Evolutionary conservation across 1,139 yeast species (phyloP), one percentile per base, ranked within the genome.

Genomic region (Zygoascus hellenicus): DNA sequence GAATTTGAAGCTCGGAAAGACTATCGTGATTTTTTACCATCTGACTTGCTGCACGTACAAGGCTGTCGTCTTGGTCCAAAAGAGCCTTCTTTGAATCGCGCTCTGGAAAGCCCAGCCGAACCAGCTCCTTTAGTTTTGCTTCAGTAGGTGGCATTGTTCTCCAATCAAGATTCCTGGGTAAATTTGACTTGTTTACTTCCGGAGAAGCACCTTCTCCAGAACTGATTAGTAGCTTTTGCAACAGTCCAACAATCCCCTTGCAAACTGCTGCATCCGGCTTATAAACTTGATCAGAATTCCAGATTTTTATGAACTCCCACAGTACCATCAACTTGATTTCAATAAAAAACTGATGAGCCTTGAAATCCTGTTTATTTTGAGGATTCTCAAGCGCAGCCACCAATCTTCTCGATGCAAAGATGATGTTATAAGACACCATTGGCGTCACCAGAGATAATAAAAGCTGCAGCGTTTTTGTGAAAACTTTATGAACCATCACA

Each of bases 91-190:
- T 56, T 0, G 80, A 80, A 28, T 67, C 68, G 0, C 60, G 56
- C 13, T 66, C 70, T 1, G 69, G 40, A 44, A 78, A 55, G 1
- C 84, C 85, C n/a, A 72, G 56, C 1, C 64, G 60, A 9, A 62
- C 61, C 43, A 82, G 63, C 52, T 75, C 78, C 5, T 72, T 69
- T 7, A 76, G 62, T 54, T 78, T 76, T 9, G 69, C 69, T n/a
- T 69, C 67, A 0, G 85, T 75, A 9, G 82, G 81, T 4, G 72
- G 62, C 2, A 79, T 77, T 38, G 72, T 70, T 37, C 67, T 65
- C 67, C 78, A 71, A 14, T 56, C 52, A 33, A 64, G 48, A 34
- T 55, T 55, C 17, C 56, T 48, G 9, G 59, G 62, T 3, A 56
- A 48, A 14, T 34, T 39, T 2, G 43, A 47, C 13, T 48, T 51